Evolutionary conservation across 1,284 basidiomycete genomes (phyloP).

Genomic region (Vanrija sp.): DNA sequence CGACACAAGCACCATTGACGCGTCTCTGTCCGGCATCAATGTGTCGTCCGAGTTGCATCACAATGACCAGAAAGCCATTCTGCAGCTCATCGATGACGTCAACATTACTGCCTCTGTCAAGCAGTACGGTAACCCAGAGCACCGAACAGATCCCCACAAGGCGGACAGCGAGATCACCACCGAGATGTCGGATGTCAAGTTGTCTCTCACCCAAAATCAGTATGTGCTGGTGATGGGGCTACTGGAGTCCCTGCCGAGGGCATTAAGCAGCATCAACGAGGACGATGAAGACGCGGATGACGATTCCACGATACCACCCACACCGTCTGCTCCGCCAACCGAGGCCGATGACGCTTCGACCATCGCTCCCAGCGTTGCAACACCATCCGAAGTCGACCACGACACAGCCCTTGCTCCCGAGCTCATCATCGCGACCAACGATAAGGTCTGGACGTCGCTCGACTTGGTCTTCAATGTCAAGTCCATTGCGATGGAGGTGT

Average conservation of each 20-base stretch:
- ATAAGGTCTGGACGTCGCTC: conserved; percentile 59
- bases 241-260: conserved; percentile 68
- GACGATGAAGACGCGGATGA: conserved; percentile 25
- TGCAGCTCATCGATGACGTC: conserved; percentile 94
- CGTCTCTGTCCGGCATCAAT: conserved; percentile 80
- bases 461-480: conserved; percentile 74
- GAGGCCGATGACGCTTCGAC: conserved; percentile 6
- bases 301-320: conserved; percentile 14
- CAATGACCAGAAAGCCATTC: conserved; percentile 53
- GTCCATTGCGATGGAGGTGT: conserved; percentile 86
- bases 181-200: conserved; percentile 82
- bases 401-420: conserved; percentile 54
- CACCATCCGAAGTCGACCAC: conserved; percentile 8
- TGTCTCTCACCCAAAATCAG: conserved; percentile 87
- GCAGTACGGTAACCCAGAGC: conserved; percentile 52
- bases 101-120: conserved; percentile 68
- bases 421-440: conserved; percentile 41
- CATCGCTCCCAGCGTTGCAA: conserved; percentile 12
- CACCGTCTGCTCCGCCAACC: conserved; percentile 14
- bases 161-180: conserved; percentile 61
- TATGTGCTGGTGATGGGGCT: conserved; percentile 74
- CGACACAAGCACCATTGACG: conserved; percentile 61
- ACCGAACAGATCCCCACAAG: conserved; percentile 53
- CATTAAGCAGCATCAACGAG: conserved; percentile 52
- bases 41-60: conserved; percentile 66